phyloP scores from a whole-genome alignment of 2,329 filamentous ascomycete species.

The Dactylellina cionopaga region DNA sequence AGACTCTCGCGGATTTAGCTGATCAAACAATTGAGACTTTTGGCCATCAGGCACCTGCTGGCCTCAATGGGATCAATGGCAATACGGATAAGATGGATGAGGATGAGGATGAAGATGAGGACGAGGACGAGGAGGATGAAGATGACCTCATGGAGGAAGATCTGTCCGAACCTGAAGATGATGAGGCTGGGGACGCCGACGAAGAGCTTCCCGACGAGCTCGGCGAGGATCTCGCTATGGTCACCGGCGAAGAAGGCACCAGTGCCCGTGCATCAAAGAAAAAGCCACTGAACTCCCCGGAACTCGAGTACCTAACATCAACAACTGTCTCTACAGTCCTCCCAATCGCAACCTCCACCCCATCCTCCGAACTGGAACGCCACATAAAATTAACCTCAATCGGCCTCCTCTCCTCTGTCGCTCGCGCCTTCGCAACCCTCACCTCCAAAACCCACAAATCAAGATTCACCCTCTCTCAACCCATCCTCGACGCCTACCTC shows the following conservation, averaged over 20 bases:
- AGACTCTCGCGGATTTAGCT: conserved; percentile 26
- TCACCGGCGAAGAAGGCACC: conserved; percentile 64
- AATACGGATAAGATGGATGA: conserved; percentile 62
- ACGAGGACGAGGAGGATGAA: conserved; percentile 60
- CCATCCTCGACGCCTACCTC: conserved; percentile 71
- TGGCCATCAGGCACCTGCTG: conserved; percentile 4
- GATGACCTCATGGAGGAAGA: conserved; percentile 55
- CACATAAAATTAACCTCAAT: conserved; percentile 68
- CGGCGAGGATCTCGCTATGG: conserved; percentile 73
- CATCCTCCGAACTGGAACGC: conserved; percentile 59
- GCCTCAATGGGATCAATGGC: conserved; percentile 60
- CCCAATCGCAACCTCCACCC: conserved; percentile 63
- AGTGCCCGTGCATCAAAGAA: conserved; percentile 54
- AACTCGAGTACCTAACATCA: conserved; percentile 65
- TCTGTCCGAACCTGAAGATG: conserved; percentile 56
- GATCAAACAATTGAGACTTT: conserved; percentile 31
- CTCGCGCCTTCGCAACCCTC: conserved; percentile 67
- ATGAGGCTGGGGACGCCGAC: conserved; percentile 61
- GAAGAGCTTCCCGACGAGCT: conserved; percentile 70
- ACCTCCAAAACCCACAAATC: conserved; percentile 33
- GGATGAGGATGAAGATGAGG: conserved; percentile 55
- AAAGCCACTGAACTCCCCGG: conserved; percentile 55
- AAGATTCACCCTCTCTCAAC: conserved; percentile 28
- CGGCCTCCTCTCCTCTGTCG: conserved; percentile 73
- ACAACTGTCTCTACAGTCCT: conserved; percentile 66